Percentiles rank a stretch among this genome's conserved stretches.
These are phyloP conservation scores for Monosporascus sp. DNA, from an alignment of 2,329 filamentous ascomycete species.

Conservation along the genomic window DNA sequence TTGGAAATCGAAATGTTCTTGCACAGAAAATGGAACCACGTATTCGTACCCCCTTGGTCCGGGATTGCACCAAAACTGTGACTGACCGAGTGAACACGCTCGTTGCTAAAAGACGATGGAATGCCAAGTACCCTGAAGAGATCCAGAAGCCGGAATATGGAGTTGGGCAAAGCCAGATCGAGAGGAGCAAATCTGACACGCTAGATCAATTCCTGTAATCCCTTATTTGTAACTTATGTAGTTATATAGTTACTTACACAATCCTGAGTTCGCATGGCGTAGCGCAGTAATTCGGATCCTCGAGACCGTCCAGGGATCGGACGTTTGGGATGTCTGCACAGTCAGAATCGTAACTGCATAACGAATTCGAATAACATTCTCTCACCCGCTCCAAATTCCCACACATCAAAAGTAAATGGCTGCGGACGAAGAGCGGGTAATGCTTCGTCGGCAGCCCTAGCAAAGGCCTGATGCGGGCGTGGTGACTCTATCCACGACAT, in stretches of 20 bases:
- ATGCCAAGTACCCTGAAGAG: slow-evolving; percentile 25
- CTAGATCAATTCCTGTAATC: too few species aligned
- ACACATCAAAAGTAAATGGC: neutral
- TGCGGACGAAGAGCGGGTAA: neutral
- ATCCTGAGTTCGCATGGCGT: neutral
- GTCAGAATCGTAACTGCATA: neutral
- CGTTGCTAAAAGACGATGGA: slow-evolving; percentile 25
- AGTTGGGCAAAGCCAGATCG: slow-evolving; percentile 12
- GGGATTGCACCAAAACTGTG: slow-evolving; percentile 28
- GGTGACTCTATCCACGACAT: neutral
- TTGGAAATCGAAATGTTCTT: slow-evolving; percentile 23
- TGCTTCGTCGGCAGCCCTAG: neutral
- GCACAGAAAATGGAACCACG: slow-evolving; percentile 31
- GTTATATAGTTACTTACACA: neutral
- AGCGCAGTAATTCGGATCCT: neutral
- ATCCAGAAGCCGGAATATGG: slow-evolving; percentile 17
- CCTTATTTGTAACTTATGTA: neutral
- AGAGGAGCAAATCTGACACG: neutral
- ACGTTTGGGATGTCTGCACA: neutral
- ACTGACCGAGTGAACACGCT: slow-evolving; percentile 24
- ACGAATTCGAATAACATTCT: neutral
- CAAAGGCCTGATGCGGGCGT: neutral
- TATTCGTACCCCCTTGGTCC: slow-evolving; percentile 16
- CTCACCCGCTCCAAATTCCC: neutral
- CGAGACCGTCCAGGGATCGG: neutral